Base-by-base conservation (phyloP, 768 basidiomycete genomes). In the Amanita molliuscula region DNA sequence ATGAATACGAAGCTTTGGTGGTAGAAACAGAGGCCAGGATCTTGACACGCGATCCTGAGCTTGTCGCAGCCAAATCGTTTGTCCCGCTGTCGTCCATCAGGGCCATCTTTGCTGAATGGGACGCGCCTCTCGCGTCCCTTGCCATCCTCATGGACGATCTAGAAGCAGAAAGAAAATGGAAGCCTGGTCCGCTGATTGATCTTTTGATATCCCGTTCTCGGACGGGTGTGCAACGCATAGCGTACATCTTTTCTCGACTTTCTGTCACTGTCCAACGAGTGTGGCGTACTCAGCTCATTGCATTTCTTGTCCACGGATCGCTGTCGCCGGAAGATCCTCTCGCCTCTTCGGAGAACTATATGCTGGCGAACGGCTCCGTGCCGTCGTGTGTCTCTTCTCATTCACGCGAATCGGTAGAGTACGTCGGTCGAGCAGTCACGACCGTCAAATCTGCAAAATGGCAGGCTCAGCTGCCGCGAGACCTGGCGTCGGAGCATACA, bases 41-140 rank as follows among this genome's bases (percentile, higher is more conserved):
- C 21, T 73, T 96, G 33, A 71, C 68, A 33, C 79, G 84, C 41
- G 90, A 94, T 60, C 71, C 83, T 11, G 75, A 70, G 46, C 74
- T 92, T 21, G 91, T 94, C 29, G 85, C 79, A n/a, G 75, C 75
- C 50, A 81, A 81, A 7, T 83, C 85, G 3, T 92, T 86, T 60
- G 90, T 96, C 4, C 91, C 92, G 3, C 69, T 96, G 28, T 88
- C 92, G 0, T 82, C 83, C 5, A 67, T 96, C 53, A 79, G 86
- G 47, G 88, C 93, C 9, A 79, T 76, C 15, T 93, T 95, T 63
- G 77, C 87, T 6, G 79, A 79, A 63, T 96, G 93, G 93, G 88
- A 91, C 56, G 83, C 87, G 6, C 90, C 90, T 11, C 70, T 96
- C 43, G 79, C 80, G 31, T 78, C 86, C 4, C 73, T 96, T 25